phyloP scores from a whole-genome alignment of 768 basidiomycete genomes.

The Lentinus brumalis region DNA sequence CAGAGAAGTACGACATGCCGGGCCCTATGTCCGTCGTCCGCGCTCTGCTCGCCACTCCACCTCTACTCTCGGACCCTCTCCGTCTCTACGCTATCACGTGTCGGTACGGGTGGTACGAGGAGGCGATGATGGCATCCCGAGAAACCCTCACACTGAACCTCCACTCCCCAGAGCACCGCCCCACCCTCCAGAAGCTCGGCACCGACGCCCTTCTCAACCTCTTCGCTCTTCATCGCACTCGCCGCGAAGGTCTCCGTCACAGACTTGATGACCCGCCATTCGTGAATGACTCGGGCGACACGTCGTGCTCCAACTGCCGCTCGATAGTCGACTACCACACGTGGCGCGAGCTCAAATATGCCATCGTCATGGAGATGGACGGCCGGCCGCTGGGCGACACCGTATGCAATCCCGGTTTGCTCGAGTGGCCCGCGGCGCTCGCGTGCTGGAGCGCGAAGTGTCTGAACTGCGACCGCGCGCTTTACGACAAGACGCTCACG shows the following conservation, averaged over 20 bases:
- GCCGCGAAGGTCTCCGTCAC: slow-evolving; percentile 51
- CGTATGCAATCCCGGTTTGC: slow-evolving; percentile 48
- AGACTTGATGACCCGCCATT: slow-evolving; percentile 61
- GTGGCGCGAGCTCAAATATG: slow-evolving; percentile 66
- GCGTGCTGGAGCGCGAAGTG: slow-evolving; percentile 65
- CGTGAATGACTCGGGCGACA: slow-evolving; percentile 48
- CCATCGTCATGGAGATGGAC: slow-evolving; percentile 60
- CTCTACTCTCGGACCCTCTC: slow-evolving; percentile 39
- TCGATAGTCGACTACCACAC: slow-evolving; percentile 54
- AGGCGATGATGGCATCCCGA: slow-evolving; percentile 54
- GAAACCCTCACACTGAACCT: slow-evolving; percentile 58
- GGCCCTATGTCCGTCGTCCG: slow-evolving; percentile 63
- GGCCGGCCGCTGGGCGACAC: slow-evolving; percentile 60
- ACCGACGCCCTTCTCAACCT: slow-evolving; percentile 55
- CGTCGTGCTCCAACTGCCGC: slow-evolving; percentile 57
- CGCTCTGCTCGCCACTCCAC: slow-evolving; percentile 54
- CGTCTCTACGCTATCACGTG: slow-evolving; percentile 36
- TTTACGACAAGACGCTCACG: slow-evolving; percentile 60
- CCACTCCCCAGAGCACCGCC: slow-evolving; percentile 46
- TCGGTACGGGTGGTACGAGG: slow-evolving; percentile 60
- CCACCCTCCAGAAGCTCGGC: slow-evolving; percentile 48
- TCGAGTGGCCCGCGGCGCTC: slow-evolving; percentile 58
- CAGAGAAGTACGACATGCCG: slow-evolving; percentile 73
- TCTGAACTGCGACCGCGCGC: slow-evolving; percentile 47
- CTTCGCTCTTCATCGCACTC: slow-evolving; percentile 52